Evolutionary conservation across 1,139 yeast species (phyloP), one percentile per base, ranked within the genome.

Genomic region (Debaryomyces udenii): DNA sequence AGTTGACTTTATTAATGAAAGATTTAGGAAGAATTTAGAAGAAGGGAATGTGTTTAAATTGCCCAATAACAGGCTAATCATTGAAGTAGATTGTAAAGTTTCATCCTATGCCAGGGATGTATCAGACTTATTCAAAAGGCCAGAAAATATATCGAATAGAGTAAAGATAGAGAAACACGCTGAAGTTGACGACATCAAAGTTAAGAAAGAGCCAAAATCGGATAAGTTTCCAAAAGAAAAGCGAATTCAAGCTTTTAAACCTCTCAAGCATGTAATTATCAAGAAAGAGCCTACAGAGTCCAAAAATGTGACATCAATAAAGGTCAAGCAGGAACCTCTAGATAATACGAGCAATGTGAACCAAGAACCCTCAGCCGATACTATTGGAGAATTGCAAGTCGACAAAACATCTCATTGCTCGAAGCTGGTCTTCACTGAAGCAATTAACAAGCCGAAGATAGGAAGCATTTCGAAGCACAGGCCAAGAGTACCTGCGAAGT

Each of bases 1-100:
- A 9, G 56, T 64, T 9, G 69, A 65, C 42, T 72, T 71, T 51
- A 57, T 57, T 34, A 49, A 48, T 26, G 46, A 46, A 11, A 49
- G 44, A 34, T 47, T 44, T 22, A 36, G 40, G 13, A 44, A 44
- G 10, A 32, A 48, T 5, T 45, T 57, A 15, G 23, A 9, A 1
- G 40, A 42, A 6, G 53, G 46, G 7, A 47, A 51, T 30, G 52
- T 52, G 32, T 54, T 54, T 35, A 40, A 40, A 31, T 31, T 55
- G 6, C 55, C 59, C 6, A 52, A 45, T 36, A 43, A 41, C 15
- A 39, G 44, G n/a, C 30, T 52, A 6, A 20, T 57, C 1, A 33
- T 57, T 4, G 56, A 54, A 35, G 39, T 57, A 6, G 55, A 51
- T 27, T 50, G 51, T 1, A 40, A 44, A 6, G n/a, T 46, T 6